Percentiles rank a stretch among this genome's conserved stretches.
These are phyloP conservation scores for Monilinia polystroma DNA, from an alignment of 2,329 filamentous ascomycete species.

Conservation along the genomic window DNA sequence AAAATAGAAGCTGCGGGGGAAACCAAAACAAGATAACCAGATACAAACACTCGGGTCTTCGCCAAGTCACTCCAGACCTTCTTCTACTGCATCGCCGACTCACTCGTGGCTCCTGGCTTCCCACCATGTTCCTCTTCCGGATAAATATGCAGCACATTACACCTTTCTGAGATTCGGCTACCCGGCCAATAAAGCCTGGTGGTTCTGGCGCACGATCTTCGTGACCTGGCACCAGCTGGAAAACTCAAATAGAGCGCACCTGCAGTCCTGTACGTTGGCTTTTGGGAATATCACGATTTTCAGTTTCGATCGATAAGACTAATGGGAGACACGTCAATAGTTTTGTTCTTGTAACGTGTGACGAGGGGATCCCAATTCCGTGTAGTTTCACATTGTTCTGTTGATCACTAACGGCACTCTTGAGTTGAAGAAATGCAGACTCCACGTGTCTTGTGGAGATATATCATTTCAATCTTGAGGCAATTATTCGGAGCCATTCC, in stretches of 20 bases:
- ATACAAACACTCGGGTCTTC: slow-evolving; percentile 1
- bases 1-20: not conserved
- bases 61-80: not conserved
- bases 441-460: no score
- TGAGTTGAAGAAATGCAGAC: no score
- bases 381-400: not conserved
- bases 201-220: no score
- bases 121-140: not conserved
- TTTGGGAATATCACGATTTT: not conserved
- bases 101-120: not conserved
- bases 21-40: not conserved
- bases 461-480: no score
- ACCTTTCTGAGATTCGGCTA: not conserved
- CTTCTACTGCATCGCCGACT: slow-evolving; percentile 4
- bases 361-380: not conserved
- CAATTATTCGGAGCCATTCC: no score
- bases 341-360: not conserved
- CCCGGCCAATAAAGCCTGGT: no score
- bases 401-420: no score
- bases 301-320: no score
- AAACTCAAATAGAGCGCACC: not conserved
- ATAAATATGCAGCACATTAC: not conserved
- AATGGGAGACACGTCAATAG: no score
- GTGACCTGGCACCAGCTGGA: not conserved
- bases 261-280: not conserved